Evolutionary conservation across 192 early-diverging fungal genomes (phyloP), one percentile per base, ranked within the genome.

Genomic region (Lunasporangiospora selenospora): DNA sequence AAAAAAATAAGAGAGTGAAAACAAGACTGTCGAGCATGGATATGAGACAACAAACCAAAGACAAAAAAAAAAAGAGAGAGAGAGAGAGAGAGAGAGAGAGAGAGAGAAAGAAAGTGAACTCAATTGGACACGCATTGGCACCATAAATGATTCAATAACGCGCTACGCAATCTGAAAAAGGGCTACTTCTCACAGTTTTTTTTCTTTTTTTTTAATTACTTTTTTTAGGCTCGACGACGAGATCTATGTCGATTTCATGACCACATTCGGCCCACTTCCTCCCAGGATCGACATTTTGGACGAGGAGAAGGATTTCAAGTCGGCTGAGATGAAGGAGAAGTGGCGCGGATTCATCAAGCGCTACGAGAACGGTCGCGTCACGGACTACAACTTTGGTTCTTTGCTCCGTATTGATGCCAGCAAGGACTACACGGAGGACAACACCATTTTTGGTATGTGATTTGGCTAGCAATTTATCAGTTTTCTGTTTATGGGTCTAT

Each of bases 351-450:
- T 91, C 62, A 90, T 96, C 57, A 91, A 80, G 78, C 86, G 89
- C 78, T 97, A 91, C 76, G 93, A 98, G 63, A 87, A 88, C 24
- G 69, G 69, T 41, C 79, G 81, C 34, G 88, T 98, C n/a, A 80
- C 84, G 46, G 96, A 98, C 63, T 96, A 81, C 75, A 98, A 97
- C 80, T 98, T 96, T 87, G 96, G 96, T 8, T 91, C 93, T 18
- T 80, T 98, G 55, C 65, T 98, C 44, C 80, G 96, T 60, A 87
- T 88, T 50, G 84, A 91, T 65, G 77, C 83, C 58, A 79, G 71
- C 29, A 83, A 89, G 31, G 93, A 91, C 52, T 98, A 96, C 76
- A 88, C 88, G 13, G 87, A 90, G 55, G 83, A 91, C 21, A 98
- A 98, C 80, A 82, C 90, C 6, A 92, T 96, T 78, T 95, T 98